Conservation (phyloP, 1,284 basidiomycete species). For the Puccinia polysora region DNA sequence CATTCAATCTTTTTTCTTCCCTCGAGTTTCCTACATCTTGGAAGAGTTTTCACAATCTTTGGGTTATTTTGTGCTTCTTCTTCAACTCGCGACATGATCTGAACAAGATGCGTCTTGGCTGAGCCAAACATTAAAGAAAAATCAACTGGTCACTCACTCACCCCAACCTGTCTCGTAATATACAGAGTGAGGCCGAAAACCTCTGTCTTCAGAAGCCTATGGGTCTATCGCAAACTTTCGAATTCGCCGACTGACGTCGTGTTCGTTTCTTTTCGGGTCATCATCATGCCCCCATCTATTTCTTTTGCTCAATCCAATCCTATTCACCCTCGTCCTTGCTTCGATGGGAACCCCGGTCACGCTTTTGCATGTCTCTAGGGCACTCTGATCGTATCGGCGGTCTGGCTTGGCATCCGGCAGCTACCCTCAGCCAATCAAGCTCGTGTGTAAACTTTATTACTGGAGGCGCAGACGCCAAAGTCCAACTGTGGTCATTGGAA, state of each 20-base stretch:
- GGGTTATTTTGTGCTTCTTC: neutral
- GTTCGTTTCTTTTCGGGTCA: constrained; percentile 20
- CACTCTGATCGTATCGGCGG: constrained; percentile 90
- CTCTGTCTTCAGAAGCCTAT: constrained; percentile 7
- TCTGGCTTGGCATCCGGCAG: constrained; percentile 93
- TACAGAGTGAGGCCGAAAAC: constrained; percentile 32
- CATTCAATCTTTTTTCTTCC: neutral
- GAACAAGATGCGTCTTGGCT: constrained; percentile 4
- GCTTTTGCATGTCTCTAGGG: constrained; percentile 56
- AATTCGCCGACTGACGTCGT: constrained; percentile 41
- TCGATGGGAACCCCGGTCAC: neutral
- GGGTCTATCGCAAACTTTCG: constrained; percentile 16
- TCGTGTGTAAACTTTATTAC: constrained; percentile 78
- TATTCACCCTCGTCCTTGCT: neutral
- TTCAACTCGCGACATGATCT: too few relatives aligned
- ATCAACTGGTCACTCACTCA: constrained; percentile 18
- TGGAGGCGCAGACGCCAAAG: constrained; percentile 77
- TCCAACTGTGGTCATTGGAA: constrained; percentile 79
- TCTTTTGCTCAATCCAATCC: neutral
- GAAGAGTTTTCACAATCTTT: constrained; percentile 27
- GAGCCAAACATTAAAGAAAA: neutral
- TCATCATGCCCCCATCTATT: neutral
- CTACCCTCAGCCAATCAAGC: constrained; percentile 71
- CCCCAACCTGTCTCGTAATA: constrained; percentile 30
- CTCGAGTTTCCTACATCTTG: neutral